Base-by-base conservation (phyloP, 768 basidiomycete genomes). In the Trametes villosa region DNA sequence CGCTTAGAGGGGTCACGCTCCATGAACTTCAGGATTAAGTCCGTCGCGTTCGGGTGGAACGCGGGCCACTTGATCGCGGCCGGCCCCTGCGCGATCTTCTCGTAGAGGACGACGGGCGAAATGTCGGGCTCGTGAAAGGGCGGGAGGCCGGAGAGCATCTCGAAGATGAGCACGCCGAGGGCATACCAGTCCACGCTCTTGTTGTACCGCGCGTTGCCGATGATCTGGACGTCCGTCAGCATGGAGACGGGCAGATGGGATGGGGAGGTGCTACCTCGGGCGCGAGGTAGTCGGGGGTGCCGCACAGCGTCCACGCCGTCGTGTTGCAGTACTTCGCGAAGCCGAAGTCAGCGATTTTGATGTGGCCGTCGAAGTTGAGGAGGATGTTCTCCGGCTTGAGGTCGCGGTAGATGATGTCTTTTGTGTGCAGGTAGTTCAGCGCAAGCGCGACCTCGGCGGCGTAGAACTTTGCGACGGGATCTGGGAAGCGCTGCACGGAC, bases 101-200 rank as follows among this genome's bases (percentile, higher is more conserved):
- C 94, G 75, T 99, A 98, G 41, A 98, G 83, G 44, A 85, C 78
- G 68, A 96, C 85, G 22, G 92, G 96, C 69, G 94, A 92, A 47
- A 80, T 85, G 70, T 94, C 92, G 26, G 83, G 79, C 72, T 92
- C 89, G 75, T 97, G 96, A 79, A 94, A 98, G 0, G 97, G 97
- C 27, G 96, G 94, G 27, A 91, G 87, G 9, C 97, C 97, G 0
- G 92, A 94, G 44, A 99, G 83, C 96, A 98, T 98, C 76, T 99
- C 97, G 72, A 91, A 99, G 57, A 96, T 91, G 62, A 99, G 86
- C 55, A 99, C 93, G 51, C 97, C 97, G 52, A 98, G 84, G 1
- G 97, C 96, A 77, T 98, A 99, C 96, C 96, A 99, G 71, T 99
- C 97, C 2, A 98, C 96, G 58, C 88, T 90, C 74, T 97, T 96